Percentiles rank a stretch among this genome's conserved stretches.
phyloP scores from a whole-genome alignment of 2,329 filamentous ascomycete species.

The Coniochaeta sp. region DNA sequence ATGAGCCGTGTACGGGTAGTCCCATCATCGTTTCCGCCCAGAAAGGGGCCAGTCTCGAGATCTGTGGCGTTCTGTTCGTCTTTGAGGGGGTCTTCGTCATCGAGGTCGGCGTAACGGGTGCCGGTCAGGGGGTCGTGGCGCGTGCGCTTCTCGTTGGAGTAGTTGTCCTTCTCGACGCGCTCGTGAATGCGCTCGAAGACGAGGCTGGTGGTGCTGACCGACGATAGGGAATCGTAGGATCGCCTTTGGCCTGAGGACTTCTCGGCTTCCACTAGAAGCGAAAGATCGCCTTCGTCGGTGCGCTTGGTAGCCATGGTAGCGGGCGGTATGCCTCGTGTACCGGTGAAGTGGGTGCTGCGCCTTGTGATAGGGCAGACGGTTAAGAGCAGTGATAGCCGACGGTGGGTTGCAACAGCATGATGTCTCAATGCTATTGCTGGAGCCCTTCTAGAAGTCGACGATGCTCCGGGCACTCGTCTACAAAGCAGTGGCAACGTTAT shows the following conservation, averaged over 20 bases:
- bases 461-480: slow-evolving; percentile 1
- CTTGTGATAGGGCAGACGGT: neutral
- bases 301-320: neutral
- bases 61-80: slow-evolving; percentile 33
- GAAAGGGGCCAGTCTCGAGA: slow-evolving; percentile 48
- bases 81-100: slow-evolving; percentile 32
- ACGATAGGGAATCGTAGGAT: slow-evolving; percentile 59
- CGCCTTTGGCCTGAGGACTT: slow-evolving; percentile 17
- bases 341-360: neutral
- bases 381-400: neutral
- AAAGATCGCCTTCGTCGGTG: neutral
- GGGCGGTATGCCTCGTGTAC: neutral
- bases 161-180: slow-evolving; percentile 23
- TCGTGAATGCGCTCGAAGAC: slow-evolving; percentile 72
- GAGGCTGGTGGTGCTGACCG: slow-evolving; percentile 75
- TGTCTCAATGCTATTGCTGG: neutral
- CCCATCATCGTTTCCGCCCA: slow-evolving; percentile 27
- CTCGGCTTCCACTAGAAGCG: neutral
- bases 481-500: neutral
- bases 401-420: neutral
- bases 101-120: slow-evolving; percentile 15
- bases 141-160: slow-evolving; percentile 26
- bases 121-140: slow-evolving; percentile 12
- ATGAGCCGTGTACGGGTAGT: slow-evolving; percentile 35
- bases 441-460: neutral